Evolutionary conservation across 208 protist species (phyloP), one percentile per base, ranked within the genome.

Genomic region (Leishmania gerbilli): DNA sequence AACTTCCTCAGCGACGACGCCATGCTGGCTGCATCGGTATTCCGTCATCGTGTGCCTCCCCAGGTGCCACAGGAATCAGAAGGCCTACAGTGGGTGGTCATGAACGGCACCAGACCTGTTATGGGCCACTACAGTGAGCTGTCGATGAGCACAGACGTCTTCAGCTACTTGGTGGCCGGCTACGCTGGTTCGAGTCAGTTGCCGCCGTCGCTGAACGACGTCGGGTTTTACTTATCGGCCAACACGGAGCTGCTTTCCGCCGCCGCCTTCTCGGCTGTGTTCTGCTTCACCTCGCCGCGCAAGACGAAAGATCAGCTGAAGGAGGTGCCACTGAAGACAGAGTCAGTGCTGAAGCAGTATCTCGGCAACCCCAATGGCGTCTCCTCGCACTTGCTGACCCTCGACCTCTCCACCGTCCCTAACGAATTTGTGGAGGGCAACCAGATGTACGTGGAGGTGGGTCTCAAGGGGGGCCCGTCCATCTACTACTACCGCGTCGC

Each of bases 361-460:
- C 79, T 92, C 68, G 87, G 87, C 42, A 81, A 80, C 40, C 40
- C 71, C 13, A 69, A 80, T 51, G 88, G 86, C 49, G 72, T 65
- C 45, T 75, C 85, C 6, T 56, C 76, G 5, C 83, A 91, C 74
- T 83, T 53, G 1, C 56, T 91, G 24, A 68, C 60, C 49, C 51
- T 84, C 40, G 74, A 91, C 51, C 75, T 94, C 34, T 69, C 78
- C 40, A 65, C 17, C 5, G 56, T 94, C 17, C 65, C 74, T 1
- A 84, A 90, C 55, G 79, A 77, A 1, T 88, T 85, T 49, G 58
- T 94, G 31, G 85, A 90, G 31, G 88, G 84, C 58, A 79, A 83
- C 31, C 87, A 84, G 45, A 81, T 94, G 78, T 94, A 92, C 83
- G 81, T 92, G 72, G 91, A 94, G 68, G 77, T 82, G 24, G 91